These are phyloP conservation scores for Globisporangium recalcitrans DNA, from an alignment of 352 stramenopile species.

Conservation along the genomic window DNA sequence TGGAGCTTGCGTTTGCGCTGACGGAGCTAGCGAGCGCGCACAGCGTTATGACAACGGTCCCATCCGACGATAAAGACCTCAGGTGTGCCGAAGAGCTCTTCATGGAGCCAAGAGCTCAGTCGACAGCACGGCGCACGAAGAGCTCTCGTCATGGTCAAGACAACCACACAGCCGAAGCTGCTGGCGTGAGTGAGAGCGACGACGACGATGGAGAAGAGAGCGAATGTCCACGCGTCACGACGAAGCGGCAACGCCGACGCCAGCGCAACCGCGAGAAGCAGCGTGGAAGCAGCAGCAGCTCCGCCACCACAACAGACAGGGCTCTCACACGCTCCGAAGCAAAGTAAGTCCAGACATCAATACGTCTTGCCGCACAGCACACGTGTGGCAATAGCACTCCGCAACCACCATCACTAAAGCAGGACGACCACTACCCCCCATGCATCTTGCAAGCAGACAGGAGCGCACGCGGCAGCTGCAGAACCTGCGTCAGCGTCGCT, in stretches of 20 bases:
- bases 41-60: background rate
- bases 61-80: background rate
- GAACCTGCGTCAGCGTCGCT: constrained; percentile 39
- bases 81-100: background rate
- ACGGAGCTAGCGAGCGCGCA: background rate
- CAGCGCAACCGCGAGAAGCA: background rate
- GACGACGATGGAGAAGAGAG: background rate
- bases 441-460: constrained; percentile 14
- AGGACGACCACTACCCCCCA: background rate
- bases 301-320: background rate
- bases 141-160: background rate
- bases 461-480: constrained; percentile 36
- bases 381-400: background rate
- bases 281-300: background rate
- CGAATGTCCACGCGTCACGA: background rate
- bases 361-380: background rate
- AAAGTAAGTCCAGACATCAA: background rate
- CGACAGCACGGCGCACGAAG: background rate
- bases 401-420: background rate
- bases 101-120: background rate
- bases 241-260: background rate
- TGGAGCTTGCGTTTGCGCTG: background rate
- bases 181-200: too few species aligned
- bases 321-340: background rate
- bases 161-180: too few species aligned